Percentiles rank a stretch among this genome's conserved stretches.
These are phyloP conservation scores for Phaeosphaeria sp. DNA, from an alignment of 2,329 filamentous ascomycete genomes.

Conservation along the genomic window DNA sequence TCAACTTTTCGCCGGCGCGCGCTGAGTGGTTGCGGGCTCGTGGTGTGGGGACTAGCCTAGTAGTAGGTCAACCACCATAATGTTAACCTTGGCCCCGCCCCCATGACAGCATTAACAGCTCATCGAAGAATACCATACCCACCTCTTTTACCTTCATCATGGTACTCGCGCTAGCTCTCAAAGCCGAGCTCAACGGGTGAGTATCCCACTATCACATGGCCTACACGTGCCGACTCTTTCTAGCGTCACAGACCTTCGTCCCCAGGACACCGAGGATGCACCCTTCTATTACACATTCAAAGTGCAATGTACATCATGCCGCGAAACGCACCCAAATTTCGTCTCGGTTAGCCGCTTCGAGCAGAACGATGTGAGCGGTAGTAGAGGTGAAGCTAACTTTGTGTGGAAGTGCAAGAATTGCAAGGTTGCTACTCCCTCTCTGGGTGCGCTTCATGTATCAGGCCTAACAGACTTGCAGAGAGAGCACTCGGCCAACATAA, in stretches of 20 bases:
- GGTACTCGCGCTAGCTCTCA: conserved; percentile 49
- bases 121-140: neutral
- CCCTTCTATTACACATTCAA: conserved; percentile 98
- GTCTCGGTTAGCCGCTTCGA: conserved; percentile 91
- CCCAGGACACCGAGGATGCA: conserved; percentile 78
- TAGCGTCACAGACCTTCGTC: conserved; percentile 89
- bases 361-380: conserved; percentile 87
- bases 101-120: neutral
- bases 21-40: neutral
- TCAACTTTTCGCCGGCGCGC: too few relatives aligned
- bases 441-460: neutral
- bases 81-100: neutral
- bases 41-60: neutral
- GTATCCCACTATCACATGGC: neutral
- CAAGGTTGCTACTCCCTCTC: conserved; percentile 66
- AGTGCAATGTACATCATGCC: conserved; percentile 97
- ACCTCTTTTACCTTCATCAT: conserved; percentile 21
- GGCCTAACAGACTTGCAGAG: conserved; percentile 60
- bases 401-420: conserved; percentile 99
- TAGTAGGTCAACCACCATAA: conserved; percentile 5
- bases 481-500: conserved; percentile 86
- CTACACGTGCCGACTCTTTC: neutral
- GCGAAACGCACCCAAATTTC: conserved; percentile 86
- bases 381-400: conserved; percentile 95
- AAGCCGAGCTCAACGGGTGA: conserved; percentile 47